Base-by-base conservation (phyloP, 345 rosid genomes). In the Arabis alpina region DNA sequence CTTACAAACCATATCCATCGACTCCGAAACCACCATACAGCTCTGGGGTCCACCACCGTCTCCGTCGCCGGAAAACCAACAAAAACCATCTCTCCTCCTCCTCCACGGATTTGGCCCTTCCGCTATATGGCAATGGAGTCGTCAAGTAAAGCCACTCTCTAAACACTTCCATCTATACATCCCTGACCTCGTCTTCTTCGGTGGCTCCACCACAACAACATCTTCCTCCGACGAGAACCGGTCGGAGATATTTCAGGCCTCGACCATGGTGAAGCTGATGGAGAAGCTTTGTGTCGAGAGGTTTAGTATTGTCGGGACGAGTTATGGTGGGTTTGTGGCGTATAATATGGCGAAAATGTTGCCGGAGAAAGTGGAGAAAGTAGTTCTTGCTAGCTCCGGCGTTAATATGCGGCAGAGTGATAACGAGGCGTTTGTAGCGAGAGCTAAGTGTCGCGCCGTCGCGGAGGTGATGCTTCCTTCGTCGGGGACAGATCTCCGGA, bases 271-370 rank as follows among this genome's bases (percentile, higher is more conserved):
- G 19, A 88, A 82, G 51, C 61, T 90, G 40, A 77, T 88, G 11
- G 87, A 84, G 37, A 81, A 64, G 56, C 59, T 86, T 2, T 77
- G 70, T 2, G 81, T 88, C 6, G 80, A 81, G 60, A 83, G 74
- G 56, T 93, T 79, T 14, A 74, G 79, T 10, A 72, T 93, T 0
- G 67, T 80, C 66, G 97, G 98, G 8, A 93, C 97, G 7, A 90
- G 98, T 71, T 92, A 92, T 42, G 98, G 98, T 1, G 98, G 98
- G 40, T 83, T 93, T 15, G 96, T 93, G 36, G 86, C 93, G 53
- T 88, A 87, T 70, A 82, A 84, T 50, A 32, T 87, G 84, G 97
- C 96, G 36, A 85, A 64, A 77, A 73, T 87, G 92, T 62, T 66
- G 76, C 89, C 92, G 36, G 91, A 90, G 54, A 88, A 73, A 77